These are phyloP conservation scores for Cruciata laevipes DNA, from an alignment of 257 asterid genomes.

Conservation along the genomic window DNA sequence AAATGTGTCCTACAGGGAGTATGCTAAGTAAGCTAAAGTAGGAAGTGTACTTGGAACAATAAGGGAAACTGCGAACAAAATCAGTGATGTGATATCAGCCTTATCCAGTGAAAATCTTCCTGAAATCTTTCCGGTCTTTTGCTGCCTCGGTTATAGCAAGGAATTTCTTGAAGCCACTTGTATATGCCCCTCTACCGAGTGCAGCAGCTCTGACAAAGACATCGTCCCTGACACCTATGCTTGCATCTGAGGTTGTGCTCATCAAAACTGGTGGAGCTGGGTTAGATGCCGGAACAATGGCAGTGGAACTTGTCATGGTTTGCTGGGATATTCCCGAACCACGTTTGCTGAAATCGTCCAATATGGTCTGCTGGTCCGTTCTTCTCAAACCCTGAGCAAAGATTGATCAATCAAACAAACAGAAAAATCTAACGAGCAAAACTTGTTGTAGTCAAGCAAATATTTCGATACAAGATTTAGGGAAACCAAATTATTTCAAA, in stretches of 20 bases:
- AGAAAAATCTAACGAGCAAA: not conserved
- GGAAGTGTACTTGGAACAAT: not conserved
- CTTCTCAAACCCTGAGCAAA: conserved; percentile 71
- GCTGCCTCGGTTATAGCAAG: conserved; percentile 89
- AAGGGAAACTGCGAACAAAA: not conserved
- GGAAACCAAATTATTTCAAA: not conserved
- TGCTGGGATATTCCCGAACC: conserved; percentile 70
- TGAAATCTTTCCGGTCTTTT: conserved; percentile 83
- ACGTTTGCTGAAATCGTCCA: conserved; percentile 86
- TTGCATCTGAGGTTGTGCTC: conserved; percentile 42
- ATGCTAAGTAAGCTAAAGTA: not conserved
- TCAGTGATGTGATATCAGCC: not conserved
- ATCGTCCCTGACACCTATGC: conserved; percentile 74
- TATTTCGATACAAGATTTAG: no score
- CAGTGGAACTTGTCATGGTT: conserved; percentile 20
- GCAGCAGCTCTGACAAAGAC: conserved; percentile 95
- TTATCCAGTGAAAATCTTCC: conserved; percentile 88
- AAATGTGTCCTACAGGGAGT: not conserved
- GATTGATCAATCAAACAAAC: not conserved
- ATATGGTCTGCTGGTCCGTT: conserved; percentile 85
- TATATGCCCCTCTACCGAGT: conserved; percentile 94
- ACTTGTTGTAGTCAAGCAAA: not conserved
- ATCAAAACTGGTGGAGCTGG: conserved; percentile 36
- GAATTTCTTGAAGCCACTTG: conserved; percentile 83
- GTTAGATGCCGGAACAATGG: conserved; percentile 32